Percentiles rank a stretch among this genome's conserved stretches.
Conservation (phyloP, 805 yeast genomes). For the Hanseniaspora valbyensis region DNA sequence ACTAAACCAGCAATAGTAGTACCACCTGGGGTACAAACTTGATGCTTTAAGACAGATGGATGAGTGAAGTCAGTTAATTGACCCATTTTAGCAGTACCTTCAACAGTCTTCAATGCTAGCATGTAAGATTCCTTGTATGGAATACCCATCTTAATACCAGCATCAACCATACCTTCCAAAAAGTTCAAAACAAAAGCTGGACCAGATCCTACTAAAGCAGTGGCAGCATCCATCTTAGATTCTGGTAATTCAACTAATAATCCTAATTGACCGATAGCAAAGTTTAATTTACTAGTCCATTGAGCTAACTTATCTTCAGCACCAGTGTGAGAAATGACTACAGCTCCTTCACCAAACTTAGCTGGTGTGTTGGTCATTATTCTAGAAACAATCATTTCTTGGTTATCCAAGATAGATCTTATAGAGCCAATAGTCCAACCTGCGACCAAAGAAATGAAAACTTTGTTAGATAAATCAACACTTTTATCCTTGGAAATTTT, state of each 20-base stretch:
- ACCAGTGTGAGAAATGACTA: conserved; percentile 69
- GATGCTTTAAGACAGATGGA: conserved; percentile 77
- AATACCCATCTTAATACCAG: conserved; percentile 89
- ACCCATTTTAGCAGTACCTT: conserved; percentile 88
- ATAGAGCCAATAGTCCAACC: conserved; percentile 80
- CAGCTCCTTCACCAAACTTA: conserved; percentile 84
- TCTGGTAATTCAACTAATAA: conserved; percentile 55
- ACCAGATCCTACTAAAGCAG: conserved; percentile 90
- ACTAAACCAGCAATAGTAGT: conserved; percentile 92
- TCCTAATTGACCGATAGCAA: conserved; percentile 9
- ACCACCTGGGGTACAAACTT: conserved; percentile 95
- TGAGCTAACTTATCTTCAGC: conserved; percentile 36
- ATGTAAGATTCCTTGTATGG: conserved; percentile 72
- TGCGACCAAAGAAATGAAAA: conserved; percentile 71
- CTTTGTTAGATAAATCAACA: conserved; percentile 18
- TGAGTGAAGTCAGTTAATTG: conserved; percentile 60
- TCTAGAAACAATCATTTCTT: conserved; percentile 43
- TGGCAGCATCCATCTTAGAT: conserved; percentile 91
- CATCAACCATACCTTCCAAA: conserved; percentile 86
- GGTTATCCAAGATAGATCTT: conserved; percentile 21
- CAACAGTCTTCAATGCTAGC: conserved; percentile 87
- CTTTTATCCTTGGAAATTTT: background rate
- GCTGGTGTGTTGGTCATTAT: conserved; percentile 99
- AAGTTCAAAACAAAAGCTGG: conserved; percentile 87
- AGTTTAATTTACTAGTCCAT: conserved; percentile 25